These are phyloP conservation scores for Penicillium odoratum DNA, from an alignment of 495 filamentous ascomycete genomes.

Conservation along the genomic window DNA sequence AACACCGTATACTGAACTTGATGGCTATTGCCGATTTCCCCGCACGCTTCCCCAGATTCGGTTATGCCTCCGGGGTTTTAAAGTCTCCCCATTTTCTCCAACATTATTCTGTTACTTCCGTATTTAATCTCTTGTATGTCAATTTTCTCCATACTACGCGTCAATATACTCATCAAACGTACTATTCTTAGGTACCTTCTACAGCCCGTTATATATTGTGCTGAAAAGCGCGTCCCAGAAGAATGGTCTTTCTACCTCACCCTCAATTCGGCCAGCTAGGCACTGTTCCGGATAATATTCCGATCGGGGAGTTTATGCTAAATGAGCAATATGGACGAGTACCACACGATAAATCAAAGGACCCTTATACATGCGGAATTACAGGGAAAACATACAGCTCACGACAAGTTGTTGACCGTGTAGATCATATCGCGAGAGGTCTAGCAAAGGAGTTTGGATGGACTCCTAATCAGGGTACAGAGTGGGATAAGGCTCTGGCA, in stretches of 20 bases:
- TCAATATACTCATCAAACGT: background rate
- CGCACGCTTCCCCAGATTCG: background rate
- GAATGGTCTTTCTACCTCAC: slow-evolving; percentile 79
- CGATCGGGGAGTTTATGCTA: slow-evolving; percentile 78
- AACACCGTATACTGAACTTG: background rate
- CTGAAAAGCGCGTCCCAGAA: slow-evolving; percentile 10
- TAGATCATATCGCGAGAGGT: slow-evolving; percentile 68
- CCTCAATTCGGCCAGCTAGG: slow-evolving; percentile 68
- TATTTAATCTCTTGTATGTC: background rate
- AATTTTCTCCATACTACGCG: background rate
- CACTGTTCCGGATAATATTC: slow-evolving; percentile 71
- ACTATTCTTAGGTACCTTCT: background rate
- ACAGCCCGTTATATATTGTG: background rate
- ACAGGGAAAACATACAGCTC: slow-evolving; percentile 70
- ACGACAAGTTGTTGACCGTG: slow-evolving; percentile 63
- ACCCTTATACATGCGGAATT: slow-evolving; percentile 82
- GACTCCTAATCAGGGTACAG: slow-evolving; percentile 69
- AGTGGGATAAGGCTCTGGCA: slow-evolving; percentile 84
- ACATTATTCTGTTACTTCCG: background rate
- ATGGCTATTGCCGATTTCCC: slow-evolving; percentile 1
- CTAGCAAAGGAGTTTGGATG: slow-evolving; percentile 74
- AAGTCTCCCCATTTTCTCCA: background rate
- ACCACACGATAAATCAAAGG: slow-evolving; percentile 60
- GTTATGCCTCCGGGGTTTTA: background rate
- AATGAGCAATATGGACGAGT: slow-evolving; percentile 70